Percentiles rank a stretch among this genome's conserved stretches.
phyloP scores from a whole-genome alignment of 2,329 filamentous ascomycete genomes.

The Cercospora nicotianae region DNA sequence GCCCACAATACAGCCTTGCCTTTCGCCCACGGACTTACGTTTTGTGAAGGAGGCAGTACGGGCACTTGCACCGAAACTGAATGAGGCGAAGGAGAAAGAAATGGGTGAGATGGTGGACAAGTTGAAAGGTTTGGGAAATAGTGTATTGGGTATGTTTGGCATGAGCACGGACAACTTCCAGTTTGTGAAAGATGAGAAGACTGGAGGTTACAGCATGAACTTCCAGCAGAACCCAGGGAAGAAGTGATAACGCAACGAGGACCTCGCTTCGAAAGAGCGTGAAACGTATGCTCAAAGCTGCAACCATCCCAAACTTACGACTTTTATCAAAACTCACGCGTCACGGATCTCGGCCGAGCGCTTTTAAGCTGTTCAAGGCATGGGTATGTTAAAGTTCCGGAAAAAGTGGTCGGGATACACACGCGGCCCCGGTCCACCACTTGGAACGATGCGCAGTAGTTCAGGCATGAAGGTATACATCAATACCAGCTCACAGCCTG shows the following conservation, averaged over 20 bases:
- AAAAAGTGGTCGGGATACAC: background rate
- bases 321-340: background rate
- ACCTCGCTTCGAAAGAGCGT: too few species aligned
- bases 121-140: constrained; percentile 87
- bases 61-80: constrained; percentile 66
- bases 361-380: background rate
- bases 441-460: background rate
- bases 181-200: constrained; percentile 85
- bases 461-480: background rate
- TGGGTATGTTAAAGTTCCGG: background rate
- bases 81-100: constrained; percentile 79
- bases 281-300: background rate
- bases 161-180: constrained; percentile 93
- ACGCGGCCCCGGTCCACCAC: background rate
- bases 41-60: constrained; percentile 67
- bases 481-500: background rate
- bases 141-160: constrained; percentile 88
- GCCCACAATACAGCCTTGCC: constrained; percentile 54
- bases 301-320: background rate
- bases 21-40: constrained; percentile 66
- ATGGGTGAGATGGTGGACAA: constrained; percentile 98
- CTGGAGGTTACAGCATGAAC: constrained; percentile 92
- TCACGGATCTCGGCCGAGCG: background rate
- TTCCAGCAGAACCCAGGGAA: constrained; percentile 58
- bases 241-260: background rate